Conservation (phyloP, 2,329 filamentous ascomycete genomes). For the Emergomyces pasteurianus region DNA sequence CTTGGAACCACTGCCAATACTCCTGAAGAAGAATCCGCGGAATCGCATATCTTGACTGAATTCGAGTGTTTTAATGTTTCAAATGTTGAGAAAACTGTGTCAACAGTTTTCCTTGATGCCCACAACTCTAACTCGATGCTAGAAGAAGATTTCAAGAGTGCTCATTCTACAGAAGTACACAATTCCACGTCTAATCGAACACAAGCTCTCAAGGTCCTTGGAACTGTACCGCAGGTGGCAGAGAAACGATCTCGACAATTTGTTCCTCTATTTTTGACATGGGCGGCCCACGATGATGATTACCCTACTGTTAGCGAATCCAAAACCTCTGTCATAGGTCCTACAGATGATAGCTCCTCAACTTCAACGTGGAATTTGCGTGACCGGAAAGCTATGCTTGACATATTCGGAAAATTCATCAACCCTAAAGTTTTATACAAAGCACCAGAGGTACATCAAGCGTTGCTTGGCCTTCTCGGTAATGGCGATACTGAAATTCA, state of each 20-base stretch:
- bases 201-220: conserved; percentile 69
- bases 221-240: conserved; percentile 59
- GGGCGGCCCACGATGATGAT: conserved; percentile 50
- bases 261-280: conserved; percentile 74
- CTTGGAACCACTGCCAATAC: background rate
- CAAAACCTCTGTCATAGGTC: conserved; percentile 16
- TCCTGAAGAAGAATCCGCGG: conserved; percentile 15
- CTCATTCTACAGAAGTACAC: conserved; percentile 35
- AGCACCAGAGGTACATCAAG: conserved; percentile 60
- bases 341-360: conserved; percentile 11
- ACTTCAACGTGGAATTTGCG: conserved; percentile 31
- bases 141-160: conserved; percentile 50
- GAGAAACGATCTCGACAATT: conserved; percentile 77
- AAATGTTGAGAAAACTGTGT: conserved; percentile 43
- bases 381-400: conserved; percentile 74
- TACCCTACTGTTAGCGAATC: conserved; percentile 13
- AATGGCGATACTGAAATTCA: conserved; percentile 90
- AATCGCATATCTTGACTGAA: conserved; percentile 30
- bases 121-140: conserved; percentile 47
- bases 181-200: conserved; percentile 46
- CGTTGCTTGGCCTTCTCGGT: conserved; percentile 61
- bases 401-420: conserved; percentile 68
- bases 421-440: conserved; percentile 80
- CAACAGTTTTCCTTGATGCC: conserved; percentile 42
- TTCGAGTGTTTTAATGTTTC: conserved; percentile 76